phyloP scores from a whole-genome alignment of 2,329 filamentous ascomycete species.

The Tolypocladium guangdongense region DNA sequence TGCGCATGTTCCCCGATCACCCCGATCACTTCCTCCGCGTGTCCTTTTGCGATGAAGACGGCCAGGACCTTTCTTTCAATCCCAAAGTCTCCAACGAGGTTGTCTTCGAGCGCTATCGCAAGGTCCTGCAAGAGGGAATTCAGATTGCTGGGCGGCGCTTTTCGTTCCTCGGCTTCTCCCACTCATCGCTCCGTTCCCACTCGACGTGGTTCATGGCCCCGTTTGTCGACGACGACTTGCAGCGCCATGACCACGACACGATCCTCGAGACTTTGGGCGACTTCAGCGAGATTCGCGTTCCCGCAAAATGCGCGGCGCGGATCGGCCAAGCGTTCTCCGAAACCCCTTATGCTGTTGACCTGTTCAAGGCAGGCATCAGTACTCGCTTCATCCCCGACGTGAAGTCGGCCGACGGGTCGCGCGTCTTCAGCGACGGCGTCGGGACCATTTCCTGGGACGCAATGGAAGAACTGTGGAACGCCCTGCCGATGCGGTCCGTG shows the following conservation, averaged over 20 bases:
- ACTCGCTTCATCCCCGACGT: conserved; percentile 37
- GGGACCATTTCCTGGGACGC: conserved; percentile 58
- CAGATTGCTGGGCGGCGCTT: conserved; percentile 52
- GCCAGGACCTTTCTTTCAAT: conserved; percentile 50
- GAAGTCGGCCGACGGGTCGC: conserved; percentile 31
- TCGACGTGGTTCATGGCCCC: conserved; percentile 53
- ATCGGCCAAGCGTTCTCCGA: conserved; percentile 65
- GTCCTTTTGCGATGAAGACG: conserved; percentile 64
- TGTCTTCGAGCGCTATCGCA: conserved; percentile 50
- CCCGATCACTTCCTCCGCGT: conserved; percentile 59
- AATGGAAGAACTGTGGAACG: conserved; percentile 46
- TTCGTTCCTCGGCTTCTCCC: conserved; percentile 65
- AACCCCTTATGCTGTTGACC: conserved; percentile 51
- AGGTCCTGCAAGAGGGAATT: conserved; percentile 48
- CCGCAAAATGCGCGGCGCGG: conserved; percentile 46
- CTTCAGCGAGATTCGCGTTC: conserved; percentile 38
- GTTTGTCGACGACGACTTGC: conserved; percentile 25
- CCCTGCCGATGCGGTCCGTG: conserved; percentile 33
- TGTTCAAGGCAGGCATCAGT: conserved; percentile 26
- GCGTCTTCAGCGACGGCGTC: conserved; percentile 70
- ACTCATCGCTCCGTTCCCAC: conserved; percentile 64
- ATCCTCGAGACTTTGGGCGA: conserved; percentile 40
- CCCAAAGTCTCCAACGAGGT: conserved; percentile 30
- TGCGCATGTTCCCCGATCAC: conserved; percentile 52
- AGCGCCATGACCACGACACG: conserved; percentile 23